phyloP scores from a whole-genome alignment of 805 yeast genomes.

The Candida orba region DNA sequence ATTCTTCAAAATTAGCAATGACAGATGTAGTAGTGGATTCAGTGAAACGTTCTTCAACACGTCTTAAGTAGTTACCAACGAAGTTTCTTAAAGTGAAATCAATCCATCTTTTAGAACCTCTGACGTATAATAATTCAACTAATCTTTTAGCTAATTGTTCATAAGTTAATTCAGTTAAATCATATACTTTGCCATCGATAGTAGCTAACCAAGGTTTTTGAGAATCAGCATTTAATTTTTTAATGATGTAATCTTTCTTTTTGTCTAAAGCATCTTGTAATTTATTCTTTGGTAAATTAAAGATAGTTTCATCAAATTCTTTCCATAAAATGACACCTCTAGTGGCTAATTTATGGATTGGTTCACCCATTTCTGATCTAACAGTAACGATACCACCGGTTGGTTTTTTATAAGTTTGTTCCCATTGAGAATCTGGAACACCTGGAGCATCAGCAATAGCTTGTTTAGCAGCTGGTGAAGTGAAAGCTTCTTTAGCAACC shows the following conservation, averaged over 20 bases:
- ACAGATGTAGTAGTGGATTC: slow-evolving; percentile 50
- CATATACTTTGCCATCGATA: slow-evolving; percentile 66
- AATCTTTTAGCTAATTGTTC: slow-evolving; percentile 82
- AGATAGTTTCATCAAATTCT: slow-evolving; percentile 91
- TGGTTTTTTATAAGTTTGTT: slow-evolving; percentile 85
- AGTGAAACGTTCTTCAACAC: slow-evolving; percentile 95
- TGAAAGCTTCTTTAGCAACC: slow-evolving; percentile 94
- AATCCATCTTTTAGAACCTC: slow-evolving; percentile 77
- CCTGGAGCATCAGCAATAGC: slow-evolving; percentile 85
- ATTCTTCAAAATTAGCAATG: slow-evolving; percentile 63
- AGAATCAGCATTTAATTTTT: slow-evolving; percentile 83
- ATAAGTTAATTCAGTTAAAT: slow-evolving; percentile 92
- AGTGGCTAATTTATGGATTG: slow-evolving; percentile 97
- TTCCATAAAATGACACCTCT: slow-evolving; percentile 97
- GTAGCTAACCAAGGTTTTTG: slow-evolving; percentile 98
- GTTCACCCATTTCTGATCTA: slow-evolving; percentile 99
- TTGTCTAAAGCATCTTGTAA: slow-evolving; percentile 71
- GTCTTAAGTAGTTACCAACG: slow-evolving; percentile 77
- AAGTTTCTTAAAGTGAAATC: slow-evolving; percentile 81
- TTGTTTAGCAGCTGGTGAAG: slow-evolving; percentile 88
- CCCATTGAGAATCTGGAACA: slow-evolving; percentile 87
- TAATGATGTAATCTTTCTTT: slow-evolving; percentile 82
- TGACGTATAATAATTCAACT: slow-evolving; percentile 82
- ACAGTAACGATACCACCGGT: slow-evolving; percentile 97
- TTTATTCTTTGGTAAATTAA: slow-evolving; percentile 84